phyloP scores from a whole-genome alignment of 495 filamentous ascomycete species.

The Oleoguttula mirabilis region DNA sequence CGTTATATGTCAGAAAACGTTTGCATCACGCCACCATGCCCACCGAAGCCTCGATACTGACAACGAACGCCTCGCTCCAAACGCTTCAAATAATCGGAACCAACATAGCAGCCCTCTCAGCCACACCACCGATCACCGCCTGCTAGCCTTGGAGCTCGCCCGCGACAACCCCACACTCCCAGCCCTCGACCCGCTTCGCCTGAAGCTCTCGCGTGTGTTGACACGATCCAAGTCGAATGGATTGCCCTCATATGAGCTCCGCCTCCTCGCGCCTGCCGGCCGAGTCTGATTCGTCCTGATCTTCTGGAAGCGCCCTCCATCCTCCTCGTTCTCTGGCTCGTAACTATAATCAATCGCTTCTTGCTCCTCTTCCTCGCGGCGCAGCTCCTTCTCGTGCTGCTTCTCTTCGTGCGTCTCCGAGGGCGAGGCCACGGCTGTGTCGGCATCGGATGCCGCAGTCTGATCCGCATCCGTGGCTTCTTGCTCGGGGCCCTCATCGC shows the following conservation, averaged over 20 bases:
- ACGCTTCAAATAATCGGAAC: too few relatives aligned
- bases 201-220: constrained; percentile 30
- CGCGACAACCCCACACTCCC: constrained; percentile 1
- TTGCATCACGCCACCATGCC: too few relatives aligned
- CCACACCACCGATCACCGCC: too few relatives aligned
- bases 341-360: constrained; percentile 28
- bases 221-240: constrained; percentile 32
- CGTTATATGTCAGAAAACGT: too few relatives aligned
- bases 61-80: too few relatives aligned
- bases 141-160: constrained; percentile 1
- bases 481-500: constrained; percentile 2
- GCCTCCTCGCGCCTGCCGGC: constrained; percentile 7
- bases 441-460: constrained; percentile 1
- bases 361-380: constrained; percentile 19
- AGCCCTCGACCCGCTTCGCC: constrained; percentile 4
- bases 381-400: constrained; percentile 13
- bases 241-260: constrained; percentile 23
- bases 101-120: too few relatives aligned
- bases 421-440: constrained; percentile 4
- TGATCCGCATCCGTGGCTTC: too few relatives aligned
- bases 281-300: constrained; percentile 24
- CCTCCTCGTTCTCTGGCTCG: constrained; percentile 14
- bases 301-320: constrained; percentile 19
- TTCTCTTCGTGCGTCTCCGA: constrained; percentile 7
- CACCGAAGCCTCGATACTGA: too few relatives aligned